Percentiles rank a stretch among this genome's conserved stretches.
Conservation (phyloP, 2,329 filamentous ascomycete species). For the Cryphonectria nitschkei region DNA sequence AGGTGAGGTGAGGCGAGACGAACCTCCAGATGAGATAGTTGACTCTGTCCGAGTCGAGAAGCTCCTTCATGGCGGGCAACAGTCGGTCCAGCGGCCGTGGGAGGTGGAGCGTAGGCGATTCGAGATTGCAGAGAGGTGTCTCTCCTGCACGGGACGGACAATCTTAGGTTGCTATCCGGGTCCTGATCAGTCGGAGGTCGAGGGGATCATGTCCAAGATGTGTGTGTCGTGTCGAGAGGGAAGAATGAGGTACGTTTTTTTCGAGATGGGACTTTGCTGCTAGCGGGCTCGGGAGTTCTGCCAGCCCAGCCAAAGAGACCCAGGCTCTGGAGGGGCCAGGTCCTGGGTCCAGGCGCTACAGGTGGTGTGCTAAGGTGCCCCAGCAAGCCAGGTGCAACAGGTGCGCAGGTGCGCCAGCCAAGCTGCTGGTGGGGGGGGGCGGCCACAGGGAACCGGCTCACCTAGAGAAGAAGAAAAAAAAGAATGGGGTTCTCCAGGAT, state of each 20-base stretch:
- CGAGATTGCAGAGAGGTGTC: not conserved
- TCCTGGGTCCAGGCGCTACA: slow-evolving; percentile 1
- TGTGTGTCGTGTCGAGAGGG: slow-evolving; percentile 20
- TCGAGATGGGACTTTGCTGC: slow-evolving; percentile 26
- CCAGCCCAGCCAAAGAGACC: slow-evolving; percentile 3
- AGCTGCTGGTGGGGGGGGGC: not conserved
- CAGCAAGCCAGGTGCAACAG: not conserved
- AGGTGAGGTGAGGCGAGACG: slow-evolving; percentile 41
- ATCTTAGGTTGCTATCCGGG: not conserved
- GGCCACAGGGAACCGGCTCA: not conserved
- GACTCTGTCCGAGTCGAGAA: slow-evolving; percentile 68
- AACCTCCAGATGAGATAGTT: slow-evolving; percentile 75
- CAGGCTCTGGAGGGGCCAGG: not conserved
- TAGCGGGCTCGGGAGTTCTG: slow-evolving; percentile 14
- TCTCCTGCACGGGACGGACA: slow-evolving; percentile 4
- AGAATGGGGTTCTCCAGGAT: not conserved
- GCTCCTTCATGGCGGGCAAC: slow-evolving; percentile 59
- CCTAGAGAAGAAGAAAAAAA: not conserved
- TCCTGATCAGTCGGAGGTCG: slow-evolving; percentile 2
- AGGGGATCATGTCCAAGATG: slow-evolving; percentile 9
- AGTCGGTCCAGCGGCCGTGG: slow-evolving; percentile 31
- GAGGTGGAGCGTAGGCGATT: slow-evolving; percentile 21
- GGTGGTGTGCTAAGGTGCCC: not conserved
- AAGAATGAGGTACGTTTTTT: slow-evolving; percentile 27
- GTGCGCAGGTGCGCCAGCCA: not conserved